Conservation (phyloP, 768 basidiomycete genomes). For the Mrakia frigida region DNA sequence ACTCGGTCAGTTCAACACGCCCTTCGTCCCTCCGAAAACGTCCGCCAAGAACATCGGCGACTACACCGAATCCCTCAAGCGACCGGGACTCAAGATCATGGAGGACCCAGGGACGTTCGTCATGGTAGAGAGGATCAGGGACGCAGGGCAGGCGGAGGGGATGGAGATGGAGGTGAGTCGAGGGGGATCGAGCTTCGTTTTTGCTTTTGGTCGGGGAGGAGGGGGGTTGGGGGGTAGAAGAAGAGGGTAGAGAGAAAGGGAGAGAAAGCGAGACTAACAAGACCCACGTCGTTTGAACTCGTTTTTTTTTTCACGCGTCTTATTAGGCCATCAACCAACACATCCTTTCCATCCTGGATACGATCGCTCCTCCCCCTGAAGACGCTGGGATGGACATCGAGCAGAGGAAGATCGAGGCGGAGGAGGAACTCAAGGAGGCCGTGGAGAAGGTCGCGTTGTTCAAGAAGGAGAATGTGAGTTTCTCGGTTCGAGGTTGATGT, state of each 20-base stretch:
- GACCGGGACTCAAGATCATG: neutral
- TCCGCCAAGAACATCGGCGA: neutral
- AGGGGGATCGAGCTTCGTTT: too few relatives aligned
- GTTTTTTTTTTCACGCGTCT: neutral
- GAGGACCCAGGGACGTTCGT: constrained; percentile 11
- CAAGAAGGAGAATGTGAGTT: constrained; percentile 8
- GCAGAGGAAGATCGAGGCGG: neutral
- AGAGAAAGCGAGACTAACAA: neutral
- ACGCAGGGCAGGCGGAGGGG: neutral
- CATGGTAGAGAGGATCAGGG: constrained; percentile 8
- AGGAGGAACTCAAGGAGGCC: constrained; percentile 1
- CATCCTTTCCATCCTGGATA: neutral
- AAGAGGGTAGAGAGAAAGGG: too few relatives aligned
- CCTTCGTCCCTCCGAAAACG: neutral
- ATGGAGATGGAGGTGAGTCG: constrained; percentile 7
- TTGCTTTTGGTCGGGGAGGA: neutral
- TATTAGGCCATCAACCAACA: constrained; percentile 2
- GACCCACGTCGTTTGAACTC: neutral
- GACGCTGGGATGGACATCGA: neutral
- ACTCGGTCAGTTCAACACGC: neutral
- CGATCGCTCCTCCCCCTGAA: constrained; percentile 1
- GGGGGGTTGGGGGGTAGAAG: neutral
- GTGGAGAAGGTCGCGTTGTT: neutral
- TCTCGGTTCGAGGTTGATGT: too few relatives aligned
- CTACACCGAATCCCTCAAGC: neutral